phyloP scores from a whole-genome alignment of 75 land plant species.

The Sequoia sempervirens region DNA sequence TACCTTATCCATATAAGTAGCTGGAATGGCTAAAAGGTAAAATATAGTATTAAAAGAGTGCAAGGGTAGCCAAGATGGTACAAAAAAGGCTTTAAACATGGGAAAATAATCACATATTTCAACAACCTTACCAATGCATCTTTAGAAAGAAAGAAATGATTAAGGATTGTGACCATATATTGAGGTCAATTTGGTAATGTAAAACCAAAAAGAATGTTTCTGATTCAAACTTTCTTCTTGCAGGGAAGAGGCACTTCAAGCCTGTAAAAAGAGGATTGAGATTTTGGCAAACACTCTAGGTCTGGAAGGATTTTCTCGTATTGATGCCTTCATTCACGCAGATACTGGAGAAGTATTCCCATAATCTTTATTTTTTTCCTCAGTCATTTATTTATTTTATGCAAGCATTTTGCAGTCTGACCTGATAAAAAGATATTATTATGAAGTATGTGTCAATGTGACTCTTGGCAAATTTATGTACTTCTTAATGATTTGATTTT shows the following conservation, averaged over 20 bases:
- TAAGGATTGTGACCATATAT: not conserved
- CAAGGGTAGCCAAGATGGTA: no score
- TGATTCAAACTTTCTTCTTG: conserved; percentile 11
- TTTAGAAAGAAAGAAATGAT: not conserved
- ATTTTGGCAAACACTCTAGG: conserved; percentile 62
- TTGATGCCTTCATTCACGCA: conserved; percentile 84
- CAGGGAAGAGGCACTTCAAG: conserved; percentile 54
- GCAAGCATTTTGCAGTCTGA: no score
- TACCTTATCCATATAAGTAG: no score
- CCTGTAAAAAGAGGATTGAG: conserved; percentile 66
- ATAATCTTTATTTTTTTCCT: no score
- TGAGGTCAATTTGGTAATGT: not conserved
- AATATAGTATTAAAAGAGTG: no score
- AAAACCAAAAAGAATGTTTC: not conserved
- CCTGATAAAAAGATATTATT: no score
- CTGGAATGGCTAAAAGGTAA: no score
- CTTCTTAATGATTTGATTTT: not conserved
- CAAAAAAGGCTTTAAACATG: no score
- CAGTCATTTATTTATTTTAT: no score
- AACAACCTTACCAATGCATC: not conserved
- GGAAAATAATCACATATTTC: no score
- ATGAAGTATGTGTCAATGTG: not conserved
- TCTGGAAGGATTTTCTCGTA: conserved; percentile 84
- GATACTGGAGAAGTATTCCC: conserved; percentile 81
- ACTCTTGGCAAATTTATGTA: not conserved